phyloP scores from a whole-genome alignment of 2,329 filamentous ascomycete species.

The Cladosporium sp. region DNA sequence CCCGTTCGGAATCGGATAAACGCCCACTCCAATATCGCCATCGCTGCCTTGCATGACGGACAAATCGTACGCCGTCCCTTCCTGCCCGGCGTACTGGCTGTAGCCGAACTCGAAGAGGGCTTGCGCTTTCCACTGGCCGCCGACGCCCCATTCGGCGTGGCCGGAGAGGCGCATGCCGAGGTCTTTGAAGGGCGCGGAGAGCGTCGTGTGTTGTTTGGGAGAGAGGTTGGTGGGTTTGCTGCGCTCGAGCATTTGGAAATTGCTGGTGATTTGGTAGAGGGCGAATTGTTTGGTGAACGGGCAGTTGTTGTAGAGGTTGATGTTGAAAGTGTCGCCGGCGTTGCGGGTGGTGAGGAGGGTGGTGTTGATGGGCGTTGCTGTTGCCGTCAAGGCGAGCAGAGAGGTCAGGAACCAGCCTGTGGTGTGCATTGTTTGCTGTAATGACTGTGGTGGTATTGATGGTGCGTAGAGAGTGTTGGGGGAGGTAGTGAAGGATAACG shows the following conservation, averaged over 20 bases:
- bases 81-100: constrained; percentile 20
- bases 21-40: constrained; percentile 22
- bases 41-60: constrained; percentile 26
- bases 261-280: constrained; percentile 25
- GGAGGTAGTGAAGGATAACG: background rate
- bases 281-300: constrained; percentile 22
- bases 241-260: constrained; percentile 23
- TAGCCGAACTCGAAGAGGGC: constrained; percentile 31
- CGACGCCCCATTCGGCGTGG: constrained; percentile 25
- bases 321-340: constrained; percentile 22
- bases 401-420: constrained; percentile 7
- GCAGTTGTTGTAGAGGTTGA: constrained; percentile 28
- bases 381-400: constrained; percentile 10
- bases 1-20: constrained; percentile 17
- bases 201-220: constrained; percentile 14
- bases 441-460: background rate
- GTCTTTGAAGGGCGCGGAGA: constrained; percentile 22
- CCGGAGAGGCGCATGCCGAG: constrained; percentile 27
- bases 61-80: constrained; percentile 15
- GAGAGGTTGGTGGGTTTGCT: constrained; percentile 19
- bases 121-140: constrained; percentile 24
- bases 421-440: constrained; percentile 4
- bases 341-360: constrained; percentile 10
- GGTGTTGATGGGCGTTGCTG: constrained; percentile 5
- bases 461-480: background rate